Evolutionary conservation across 2,329 filamentous ascomycete genomes (phyloP), one percentile per base, ranked within the genome.

Genomic region (Fusarium pseudograminearum): DNA sequence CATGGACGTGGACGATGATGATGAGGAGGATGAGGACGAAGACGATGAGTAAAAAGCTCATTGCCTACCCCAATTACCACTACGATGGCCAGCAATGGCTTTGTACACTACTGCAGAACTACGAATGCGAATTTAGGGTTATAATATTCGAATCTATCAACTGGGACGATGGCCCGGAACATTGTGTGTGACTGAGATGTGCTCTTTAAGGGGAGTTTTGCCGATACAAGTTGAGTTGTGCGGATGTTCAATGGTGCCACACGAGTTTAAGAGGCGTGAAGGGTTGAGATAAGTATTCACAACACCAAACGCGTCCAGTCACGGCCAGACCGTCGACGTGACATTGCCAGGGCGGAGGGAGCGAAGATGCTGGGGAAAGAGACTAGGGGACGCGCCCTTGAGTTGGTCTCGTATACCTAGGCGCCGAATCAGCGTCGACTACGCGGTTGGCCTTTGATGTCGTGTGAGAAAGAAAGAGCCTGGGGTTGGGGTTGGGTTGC

Each of bases 1-100:
- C 7, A 97, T 96, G 93, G 96, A 98, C 60, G 93, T 98, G 76
- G 94, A 97, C 79, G 91, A 97, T 79, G 91, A 93, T 47, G 93
- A 94, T 1, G 93, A 96, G 45, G 93, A 94, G 24, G 91, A 93
- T 14, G 91, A 91, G 28, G 90, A 91, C 36, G 76, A 80, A 46
- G 79, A 79, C 55, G 74, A 65, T 28, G 61, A 74, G 69, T 72
- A 69, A 53, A 53, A 59, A 64, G 62, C 63, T 24, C 40, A 41
- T 63, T 33, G 51, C 38, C 60, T 44, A 45, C 61, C 68, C 61
- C 65, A 65, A 53, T 65, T 62, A 63, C 60, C 60, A 61, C 58
- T 30, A 34, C 55, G 52, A 53, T 57, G 61, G 66, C 58, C 67
- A 70, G 59, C 57, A 59, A 71, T 61, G 73, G 72, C 70, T 69